phyloP scores from a whole-genome alignment of 2,329 filamentous ascomycete species.

The Botryotinia globosa region DNA sequence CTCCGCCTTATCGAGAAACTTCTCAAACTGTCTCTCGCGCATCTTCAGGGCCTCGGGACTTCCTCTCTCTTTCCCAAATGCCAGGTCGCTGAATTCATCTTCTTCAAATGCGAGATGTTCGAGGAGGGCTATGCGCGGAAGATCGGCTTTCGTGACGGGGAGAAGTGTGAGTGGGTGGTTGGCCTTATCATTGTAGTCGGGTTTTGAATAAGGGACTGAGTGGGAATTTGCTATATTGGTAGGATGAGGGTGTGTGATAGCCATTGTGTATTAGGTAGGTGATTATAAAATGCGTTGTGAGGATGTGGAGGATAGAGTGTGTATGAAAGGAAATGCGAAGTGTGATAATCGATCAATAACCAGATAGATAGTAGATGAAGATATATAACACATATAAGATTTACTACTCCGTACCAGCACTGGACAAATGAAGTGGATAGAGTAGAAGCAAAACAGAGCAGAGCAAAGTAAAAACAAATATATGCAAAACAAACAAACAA shows the following conservation, averaged over 20 bases:
- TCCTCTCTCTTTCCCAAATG: conserved; percentile 19
- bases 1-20: background rate
- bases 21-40: conserved; percentile 9
- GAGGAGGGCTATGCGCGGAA: conserved; percentile 14
- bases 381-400: background rate
- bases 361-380: background rate
- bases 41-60: conserved; percentile 1
- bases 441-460: background rate
- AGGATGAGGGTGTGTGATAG: background rate
- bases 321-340: background rate
- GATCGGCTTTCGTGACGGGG: conserved; percentile 6
- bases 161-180: background rate
- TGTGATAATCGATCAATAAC: background rate
- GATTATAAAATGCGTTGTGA: background rate
- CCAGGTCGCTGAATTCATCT: conserved; percentile 24
- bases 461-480: background rate
- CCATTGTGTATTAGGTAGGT: background rate
- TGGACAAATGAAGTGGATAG: background rate
- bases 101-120: conserved; percentile 21
- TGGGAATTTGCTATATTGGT: background rate
- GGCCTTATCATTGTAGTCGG: background rate
- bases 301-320: background rate
- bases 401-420: background rate
- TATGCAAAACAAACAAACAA: background rate
- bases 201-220: background rate